Conservation (phyloP, 2,329 filamentous ascomycete genomes). For the Teratosphaeria epicoccoides region DNA sequence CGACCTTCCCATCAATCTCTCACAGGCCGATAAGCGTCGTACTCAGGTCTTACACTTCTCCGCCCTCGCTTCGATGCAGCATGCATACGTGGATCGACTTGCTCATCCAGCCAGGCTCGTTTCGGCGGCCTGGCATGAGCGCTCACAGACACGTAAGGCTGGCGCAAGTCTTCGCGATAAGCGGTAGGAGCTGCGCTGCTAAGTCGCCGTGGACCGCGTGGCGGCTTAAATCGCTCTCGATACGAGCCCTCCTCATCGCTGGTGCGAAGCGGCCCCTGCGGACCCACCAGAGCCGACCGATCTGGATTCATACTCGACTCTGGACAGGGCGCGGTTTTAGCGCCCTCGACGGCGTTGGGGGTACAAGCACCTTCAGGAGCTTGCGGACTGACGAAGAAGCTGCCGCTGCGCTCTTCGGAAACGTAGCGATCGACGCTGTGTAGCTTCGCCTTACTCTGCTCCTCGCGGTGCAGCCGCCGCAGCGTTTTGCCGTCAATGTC, state of each 20-base stretch:
- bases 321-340: not conserved
- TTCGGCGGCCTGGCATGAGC: not conserved
- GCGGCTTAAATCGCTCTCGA: not conserved
- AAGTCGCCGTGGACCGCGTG: not conserved
- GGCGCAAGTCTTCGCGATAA: not conserved
- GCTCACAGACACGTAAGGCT: not conserved
- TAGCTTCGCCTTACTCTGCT: not conserved
- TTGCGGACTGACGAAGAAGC: not conserved
- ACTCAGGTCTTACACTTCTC: not conserved
- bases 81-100: not conserved
- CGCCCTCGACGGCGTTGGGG: not conserved
- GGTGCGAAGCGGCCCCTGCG: not conserved
- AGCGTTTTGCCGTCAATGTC: not conserved
- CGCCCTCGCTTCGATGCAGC: not conserved
- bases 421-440: not conserved
- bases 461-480: not conserved
- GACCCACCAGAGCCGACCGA: not conserved
- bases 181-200: not conserved
- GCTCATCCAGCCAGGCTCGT: not conserved
- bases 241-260: not conserved
- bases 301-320: not conserved
- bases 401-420: not conserved
- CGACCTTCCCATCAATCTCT: no score
- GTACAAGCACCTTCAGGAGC: not conserved
- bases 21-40: no score